Base-by-base conservation (phyloP, 1,284 basidiomycete species). In the Pseudozyma thailandica region DNA sequence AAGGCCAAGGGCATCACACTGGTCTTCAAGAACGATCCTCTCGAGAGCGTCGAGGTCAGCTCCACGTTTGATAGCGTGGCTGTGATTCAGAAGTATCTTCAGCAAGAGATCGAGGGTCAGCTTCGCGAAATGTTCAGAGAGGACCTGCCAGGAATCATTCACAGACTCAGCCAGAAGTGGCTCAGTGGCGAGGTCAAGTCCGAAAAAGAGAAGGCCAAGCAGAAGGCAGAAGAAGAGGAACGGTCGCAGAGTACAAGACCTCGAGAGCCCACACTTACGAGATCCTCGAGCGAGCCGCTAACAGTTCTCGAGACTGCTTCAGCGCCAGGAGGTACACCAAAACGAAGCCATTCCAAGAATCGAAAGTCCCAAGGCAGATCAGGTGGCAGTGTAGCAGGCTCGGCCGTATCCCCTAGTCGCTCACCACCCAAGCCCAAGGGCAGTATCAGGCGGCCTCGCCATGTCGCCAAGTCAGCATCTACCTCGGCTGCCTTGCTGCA, bases 11-110 rank as follows among this genome's bases (percentile, higher is more conserved):
- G 96, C 47, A 97, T 98, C 83, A 98, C 96, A 0, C 89, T 98
- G 44, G 96, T 98, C 23, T 99, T 99, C 89, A 98, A 98, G 85
- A 98, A 97, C 55, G 96, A 99, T 84, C 96, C 96, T 0, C 88
- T 98, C 20, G 94, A 99, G 84, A 93, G 94, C 77, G 93, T 98
- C 53, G 92, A 98, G 80, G 98, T 99, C 78, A 93, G 91, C 83
- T 93, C 91, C 80, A 98, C 95, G 0, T 99, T 99, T 80, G 96
- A 99, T 84, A 94, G 92, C 16, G 95, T 99, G 66, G 93, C 92
- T 48, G 94, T 97, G 66, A 97, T 99, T 55, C 92, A 97, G 79
- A 94, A 79, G 56, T 82, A 80, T 31, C 74, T 82, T 1, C 81
- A 82, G 38, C 74, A 79, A 45, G 95, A 98, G 85, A 98, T 99